Evolutionary conservation across 352 stramenopile species (phyloP).

Genomic region (Phytophthora lateralis): DNA sequence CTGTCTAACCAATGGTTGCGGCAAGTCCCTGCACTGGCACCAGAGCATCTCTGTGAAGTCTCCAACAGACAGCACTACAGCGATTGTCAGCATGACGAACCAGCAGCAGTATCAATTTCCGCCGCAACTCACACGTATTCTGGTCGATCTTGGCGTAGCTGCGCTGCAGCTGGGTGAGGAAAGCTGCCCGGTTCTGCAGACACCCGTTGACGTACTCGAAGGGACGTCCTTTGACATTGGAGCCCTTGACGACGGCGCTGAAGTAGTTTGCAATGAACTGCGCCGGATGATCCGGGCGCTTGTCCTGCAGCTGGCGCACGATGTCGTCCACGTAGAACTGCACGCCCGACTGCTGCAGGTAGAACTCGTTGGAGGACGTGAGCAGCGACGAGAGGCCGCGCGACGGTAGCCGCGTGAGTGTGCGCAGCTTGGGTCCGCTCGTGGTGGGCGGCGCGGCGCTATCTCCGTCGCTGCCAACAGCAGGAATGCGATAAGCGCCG

Average conservation of each 20-base stretch:
- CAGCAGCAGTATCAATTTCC: not conserved
- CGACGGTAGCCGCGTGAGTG: conserved; percentile 25
- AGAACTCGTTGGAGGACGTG: conserved; percentile 38
- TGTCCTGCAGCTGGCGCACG: conserved; percentile 54
- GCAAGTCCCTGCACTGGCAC: conserved; percentile 63
- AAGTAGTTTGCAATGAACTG: conserved; percentile 58
- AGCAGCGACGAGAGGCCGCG: conserved; percentile 17
- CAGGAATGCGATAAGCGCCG: conserved; percentile 41
- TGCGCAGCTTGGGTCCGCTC: conserved; percentile 19
- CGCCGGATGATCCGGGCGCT: conserved; percentile 42
- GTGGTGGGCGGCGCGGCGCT: not conserved
- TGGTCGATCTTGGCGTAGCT: conserved; percentile 46
- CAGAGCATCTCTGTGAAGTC: conserved; percentile 66
- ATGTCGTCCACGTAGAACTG: conserved; percentile 64
- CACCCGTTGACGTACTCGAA: conserved; percentile 65
- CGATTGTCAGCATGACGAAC: not conserved
- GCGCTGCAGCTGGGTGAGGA: conserved; percentile 50
- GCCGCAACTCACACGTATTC: conserved; percentile 31
- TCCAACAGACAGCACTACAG: conserved; percentile 51
- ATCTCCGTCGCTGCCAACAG: not conserved
- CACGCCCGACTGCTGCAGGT: conserved; percentile 60
- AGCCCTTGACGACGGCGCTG: conserved; percentile 35
- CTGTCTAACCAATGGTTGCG: conserved; percentile 44
- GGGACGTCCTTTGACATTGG: conserved; percentile 40
- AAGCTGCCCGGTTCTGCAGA: conserved; percentile 58